phyloP scores from a whole-genome alignment of 2,329 filamentous ascomycete species.

The Sphaerulina musiva region DNA sequence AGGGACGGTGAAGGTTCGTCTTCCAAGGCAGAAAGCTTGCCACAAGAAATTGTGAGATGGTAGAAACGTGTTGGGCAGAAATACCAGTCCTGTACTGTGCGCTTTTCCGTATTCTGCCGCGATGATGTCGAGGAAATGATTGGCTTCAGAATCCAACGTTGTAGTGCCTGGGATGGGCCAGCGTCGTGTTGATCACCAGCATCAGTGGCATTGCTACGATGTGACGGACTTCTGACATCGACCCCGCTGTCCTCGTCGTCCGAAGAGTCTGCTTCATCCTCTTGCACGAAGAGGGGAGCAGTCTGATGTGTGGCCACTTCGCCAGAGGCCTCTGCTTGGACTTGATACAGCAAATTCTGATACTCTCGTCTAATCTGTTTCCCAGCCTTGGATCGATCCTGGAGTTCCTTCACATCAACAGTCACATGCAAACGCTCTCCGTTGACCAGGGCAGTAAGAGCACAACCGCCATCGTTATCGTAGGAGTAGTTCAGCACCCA shows the following conservation, averaged over 20 bases:
- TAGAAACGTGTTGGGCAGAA: constrained; percentile 29
- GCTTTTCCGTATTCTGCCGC: neutral
- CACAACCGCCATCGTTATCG: constrained; percentile 30
- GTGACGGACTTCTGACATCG: constrained; percentile 17
- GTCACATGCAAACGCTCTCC: constrained; percentile 32
- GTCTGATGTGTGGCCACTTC: constrained; percentile 13
- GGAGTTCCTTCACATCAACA: constrained; percentile 25
- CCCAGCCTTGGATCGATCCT: constrained; percentile 18
- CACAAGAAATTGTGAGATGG: constrained; percentile 23
- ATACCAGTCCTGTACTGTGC: constrained; percentile 32
- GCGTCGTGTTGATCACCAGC: constrained; percentile 20
- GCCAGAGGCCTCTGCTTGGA: constrained; percentile 16
- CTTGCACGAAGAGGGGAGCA: constrained; percentile 17
- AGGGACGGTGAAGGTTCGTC: constrained; percentile 16
- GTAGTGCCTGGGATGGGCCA: constrained; percentile 21
- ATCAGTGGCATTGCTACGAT: constrained; percentile 3
- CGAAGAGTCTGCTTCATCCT: constrained; percentile 20
- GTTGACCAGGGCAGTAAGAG: constrained; percentile 30
- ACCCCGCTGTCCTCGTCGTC: constrained; percentile 28
- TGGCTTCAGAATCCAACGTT: constrained; percentile 31
- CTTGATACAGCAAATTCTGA: constrained; percentile 21
- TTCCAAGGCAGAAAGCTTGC: constrained; percentile 26
- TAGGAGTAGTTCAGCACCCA: constrained; percentile 32
- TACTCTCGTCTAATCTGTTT: constrained; percentile 23
- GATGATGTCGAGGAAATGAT: constrained; percentile 16